A percentile compares a stretch with the other conserved stretches of the same genome.
Conservation (phyloP, 768 basidiomycete genomes). For the Asterophora parasitica region DNA sequence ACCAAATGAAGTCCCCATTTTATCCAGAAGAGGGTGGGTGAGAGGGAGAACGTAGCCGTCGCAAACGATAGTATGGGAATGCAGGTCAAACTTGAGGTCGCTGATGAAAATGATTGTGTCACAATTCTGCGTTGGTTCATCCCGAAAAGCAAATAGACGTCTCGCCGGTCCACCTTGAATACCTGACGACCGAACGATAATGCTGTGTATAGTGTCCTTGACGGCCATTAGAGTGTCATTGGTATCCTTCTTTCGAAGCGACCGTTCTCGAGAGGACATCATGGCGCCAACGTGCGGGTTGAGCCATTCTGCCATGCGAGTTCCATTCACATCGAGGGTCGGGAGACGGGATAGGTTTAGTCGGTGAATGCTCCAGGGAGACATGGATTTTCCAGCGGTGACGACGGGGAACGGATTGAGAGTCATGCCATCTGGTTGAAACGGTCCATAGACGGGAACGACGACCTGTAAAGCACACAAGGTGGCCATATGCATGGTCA, state of each 20-base stretch:
- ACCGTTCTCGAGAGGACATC: constrained; percentile 18
- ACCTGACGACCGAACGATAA: background rate
- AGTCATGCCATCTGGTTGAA: constrained; percentile 10
- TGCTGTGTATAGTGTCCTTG: constrained; percentile 6
- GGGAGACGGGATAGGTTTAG: constrained; percentile 25
- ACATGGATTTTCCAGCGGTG: constrained; percentile 1
- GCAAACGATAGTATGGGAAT: constrained; percentile 45
- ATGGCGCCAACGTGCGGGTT: constrained; percentile 17
- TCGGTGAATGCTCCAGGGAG: constrained; percentile 29
- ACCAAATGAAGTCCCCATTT: background rate
- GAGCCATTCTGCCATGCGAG: constrained; percentile 18
- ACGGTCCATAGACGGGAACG: constrained; percentile 12
- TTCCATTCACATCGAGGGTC: constrained; percentile 9
- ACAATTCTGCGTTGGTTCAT: constrained; percentile 13
- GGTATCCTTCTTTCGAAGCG: background rate
- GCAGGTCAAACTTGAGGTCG: constrained; percentile 41
- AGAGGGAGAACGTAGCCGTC: constrained; percentile 45
- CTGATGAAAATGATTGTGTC: constrained; percentile 45
- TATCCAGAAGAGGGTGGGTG: constrained; percentile 7
- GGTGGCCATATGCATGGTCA: background rate
- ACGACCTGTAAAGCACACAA: constrained; percentile 13
- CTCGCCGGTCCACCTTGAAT: background rate
- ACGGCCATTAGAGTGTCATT: constrained; percentile 4
- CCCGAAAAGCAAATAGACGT: constrained; percentile 19
- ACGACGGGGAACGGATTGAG: constrained; percentile 25